Conservation (phyloP, 768 basidiomycete species). For the Lentinula sp. region DNA sequence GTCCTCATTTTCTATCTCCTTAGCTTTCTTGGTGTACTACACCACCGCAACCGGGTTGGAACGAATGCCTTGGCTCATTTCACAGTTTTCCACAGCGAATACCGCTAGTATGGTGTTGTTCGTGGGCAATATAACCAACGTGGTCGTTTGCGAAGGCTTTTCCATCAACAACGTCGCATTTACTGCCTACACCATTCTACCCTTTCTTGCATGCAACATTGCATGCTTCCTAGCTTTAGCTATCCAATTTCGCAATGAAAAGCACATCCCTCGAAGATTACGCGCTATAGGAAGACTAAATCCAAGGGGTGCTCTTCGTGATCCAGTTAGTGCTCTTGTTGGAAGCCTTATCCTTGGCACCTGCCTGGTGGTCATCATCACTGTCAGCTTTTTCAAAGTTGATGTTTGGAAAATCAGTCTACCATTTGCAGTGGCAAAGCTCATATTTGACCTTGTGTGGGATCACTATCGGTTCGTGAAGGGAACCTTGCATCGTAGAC, state of each 20-base stretch:
- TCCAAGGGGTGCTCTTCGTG: constrained; percentile 59
- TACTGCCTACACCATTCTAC: constrained; percentile 78
- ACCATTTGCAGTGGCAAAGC: constrained; percentile 72
- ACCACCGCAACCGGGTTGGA: constrained; percentile 58
- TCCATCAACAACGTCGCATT: constrained; percentile 70
- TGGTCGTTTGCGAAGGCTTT: constrained; percentile 88
- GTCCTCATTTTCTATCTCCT: no score
- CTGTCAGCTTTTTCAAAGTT: constrained; percentile 67
- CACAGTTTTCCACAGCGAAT: constrained; percentile 76
- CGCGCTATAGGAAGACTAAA: constrained; percentile 29
- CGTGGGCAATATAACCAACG: constrained; percentile 90
- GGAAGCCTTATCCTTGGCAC: constrained; percentile 60
- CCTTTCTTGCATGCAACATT: constrained; percentile 64
- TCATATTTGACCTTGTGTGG: constrained; percentile 60
- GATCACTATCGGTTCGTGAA: constrained; percentile 42
- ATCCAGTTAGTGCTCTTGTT: constrained; percentile 71
- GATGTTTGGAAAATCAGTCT: constrained; percentile 84
- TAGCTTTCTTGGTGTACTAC: constrained; percentile 81
- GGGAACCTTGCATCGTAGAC: constrained; percentile 15
- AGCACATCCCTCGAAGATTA: constrained; percentile 49
- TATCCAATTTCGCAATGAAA: constrained; percentile 51
- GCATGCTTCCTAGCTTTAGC: constrained; percentile 56
- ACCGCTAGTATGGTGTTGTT: constrained; percentile 73
- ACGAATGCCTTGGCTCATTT: constrained; percentile 63
- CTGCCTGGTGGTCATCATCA: constrained; percentile 68